Conservation (phyloP, 352 stramenopile species). For the Halophytophthora polymorphica region DNA sequence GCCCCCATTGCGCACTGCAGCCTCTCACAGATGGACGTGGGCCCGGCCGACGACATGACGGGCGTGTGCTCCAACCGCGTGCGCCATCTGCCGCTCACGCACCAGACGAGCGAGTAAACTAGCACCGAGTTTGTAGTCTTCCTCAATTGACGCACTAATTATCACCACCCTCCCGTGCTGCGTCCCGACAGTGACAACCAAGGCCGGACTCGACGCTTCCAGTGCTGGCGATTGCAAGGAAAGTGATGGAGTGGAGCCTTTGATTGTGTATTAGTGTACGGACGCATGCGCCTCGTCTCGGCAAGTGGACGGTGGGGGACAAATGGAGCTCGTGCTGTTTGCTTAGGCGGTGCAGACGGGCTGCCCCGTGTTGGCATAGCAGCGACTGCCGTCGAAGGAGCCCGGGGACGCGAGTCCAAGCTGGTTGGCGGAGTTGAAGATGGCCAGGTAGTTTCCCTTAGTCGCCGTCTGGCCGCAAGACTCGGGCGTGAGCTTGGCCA, state of each 20-base stretch:
- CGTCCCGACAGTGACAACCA: no score
- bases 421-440: conserved; percentile 33
- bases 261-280: no score
- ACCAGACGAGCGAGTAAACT: conserved; percentile 70
- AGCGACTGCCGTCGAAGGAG: conserved; percentile 44
- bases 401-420: conserved; percentile 35
- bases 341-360: conserved; percentile 18
- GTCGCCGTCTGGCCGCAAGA: conserved; percentile 36
- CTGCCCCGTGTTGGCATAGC: conserved; percentile 21
- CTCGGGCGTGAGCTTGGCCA: conserved; percentile 44
- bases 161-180: no score
- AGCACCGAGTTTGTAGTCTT: no score
- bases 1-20: conserved; percentile 74
- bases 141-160: no score
- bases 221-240: no score
- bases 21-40: conserved; percentile 66
- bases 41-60: conserved; percentile 41
- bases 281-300: no score
- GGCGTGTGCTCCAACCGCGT: conserved; percentile 63
- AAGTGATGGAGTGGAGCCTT: no score
- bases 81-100: conserved; percentile 61
- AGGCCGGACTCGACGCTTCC: no score
- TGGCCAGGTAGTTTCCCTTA: conserved; percentile 55
- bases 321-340: background rate
- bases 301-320: no score